Conservation (phyloP, 371 early-diverging fungal genomes). For the Zopfochytrium polystomum region DNA sequence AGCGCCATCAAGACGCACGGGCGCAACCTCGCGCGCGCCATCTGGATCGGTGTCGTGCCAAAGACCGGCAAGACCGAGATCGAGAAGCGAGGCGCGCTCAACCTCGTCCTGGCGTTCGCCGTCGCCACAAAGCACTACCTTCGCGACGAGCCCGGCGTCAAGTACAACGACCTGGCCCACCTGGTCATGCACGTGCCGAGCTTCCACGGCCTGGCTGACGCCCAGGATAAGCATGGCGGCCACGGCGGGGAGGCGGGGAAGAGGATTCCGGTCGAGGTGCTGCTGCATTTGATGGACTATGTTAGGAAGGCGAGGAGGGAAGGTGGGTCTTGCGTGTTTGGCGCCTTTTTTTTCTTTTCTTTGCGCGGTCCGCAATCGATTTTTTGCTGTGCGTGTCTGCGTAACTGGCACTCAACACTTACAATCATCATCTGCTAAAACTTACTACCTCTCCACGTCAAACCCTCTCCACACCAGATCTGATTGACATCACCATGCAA, state of each 20-base stretch:
- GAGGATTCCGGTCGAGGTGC: slow-evolving; percentile 2
- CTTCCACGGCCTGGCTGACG: slow-evolving; percentile 7
- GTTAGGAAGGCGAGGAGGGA: slow-evolving; percentile 8
- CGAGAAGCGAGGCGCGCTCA: slow-evolving; percentile 68
- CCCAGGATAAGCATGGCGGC: background rate
- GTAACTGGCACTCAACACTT: too few relatives aligned
- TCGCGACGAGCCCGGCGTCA: slow-evolving; percentile 50
- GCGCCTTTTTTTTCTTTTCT: background rate
- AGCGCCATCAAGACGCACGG: slow-evolving; percentile 33
- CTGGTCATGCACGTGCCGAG: slow-evolving; percentile 31
- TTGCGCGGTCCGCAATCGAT: too few relatives aligned
- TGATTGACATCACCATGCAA: slow-evolving; percentile 20
- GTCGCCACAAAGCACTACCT: slow-evolving; percentile 63
- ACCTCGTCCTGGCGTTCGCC: slow-evolving; percentile 66
- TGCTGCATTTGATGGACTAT: slow-evolving; percentile 16
- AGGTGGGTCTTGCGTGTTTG: slow-evolving; percentile 5
- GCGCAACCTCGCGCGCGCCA: slow-evolving; percentile 56
- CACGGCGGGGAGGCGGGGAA: too few relatives aligned
- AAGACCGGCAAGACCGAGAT: slow-evolving; percentile 10
- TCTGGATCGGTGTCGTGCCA: slow-evolving; percentile 56
- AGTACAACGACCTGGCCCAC: slow-evolving; percentile 29
- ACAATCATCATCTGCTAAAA: too few relatives aligned
- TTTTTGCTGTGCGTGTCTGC: too few relatives aligned
- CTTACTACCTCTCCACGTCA: too few relatives aligned
- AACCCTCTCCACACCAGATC: too few relatives aligned